Base-by-base conservation (phyloP, 2,329 filamentous ascomycete genomes). In the Epichloe aotearoae region DNA sequence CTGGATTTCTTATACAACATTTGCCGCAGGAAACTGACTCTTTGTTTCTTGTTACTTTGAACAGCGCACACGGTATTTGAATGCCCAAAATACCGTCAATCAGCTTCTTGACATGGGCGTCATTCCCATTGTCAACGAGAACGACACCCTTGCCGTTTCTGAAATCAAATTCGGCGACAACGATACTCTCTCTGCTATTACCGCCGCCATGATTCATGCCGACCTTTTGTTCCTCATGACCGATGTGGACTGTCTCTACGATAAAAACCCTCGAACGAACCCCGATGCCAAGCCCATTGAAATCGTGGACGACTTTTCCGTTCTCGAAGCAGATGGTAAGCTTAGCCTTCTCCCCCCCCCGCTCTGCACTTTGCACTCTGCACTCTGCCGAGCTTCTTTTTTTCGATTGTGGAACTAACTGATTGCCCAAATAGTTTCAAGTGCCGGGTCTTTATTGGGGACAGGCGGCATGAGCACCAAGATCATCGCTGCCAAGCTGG, bases 161-260 rank as follows among this genome's bases (percentile, higher is more conserved):
- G 93, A 98, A 76, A 98, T 98, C 71, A 97, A 97, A 73, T 98
- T 98, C 64, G 93, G 93, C 58, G 93, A 98, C 73, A 98, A 98
- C 61, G 93, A 98, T 67, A 98, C 93, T 2, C 75, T 98, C 45
- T 95, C 89, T 12, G 93, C 93, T 52, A 96, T 98, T 59, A 95
- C 93, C 0, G 88, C 93, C 1, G 93, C 86, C 57, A 97, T 97
- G 89, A 87, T 97, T 19, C 88, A 95, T 61, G 93, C 93, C 47
- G 90, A 98, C 62, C 88, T 95, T 61, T 76, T 98, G 10, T 98
- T 98, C 69, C 77, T 98, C 56, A 97, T 98, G 93, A 98, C 93
- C 1, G 93, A 98, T 63, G 93, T 98, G 46, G 93, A 98, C 65
- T 96, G 91, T 64, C 74, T 98, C 12, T 98, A 98, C 67, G 89